Evolutionary conservation across 306 rosid genomes (phyloP), one percentile per base, ranked within the genome.

Genomic region (Prunus fruticosa): DNA sequence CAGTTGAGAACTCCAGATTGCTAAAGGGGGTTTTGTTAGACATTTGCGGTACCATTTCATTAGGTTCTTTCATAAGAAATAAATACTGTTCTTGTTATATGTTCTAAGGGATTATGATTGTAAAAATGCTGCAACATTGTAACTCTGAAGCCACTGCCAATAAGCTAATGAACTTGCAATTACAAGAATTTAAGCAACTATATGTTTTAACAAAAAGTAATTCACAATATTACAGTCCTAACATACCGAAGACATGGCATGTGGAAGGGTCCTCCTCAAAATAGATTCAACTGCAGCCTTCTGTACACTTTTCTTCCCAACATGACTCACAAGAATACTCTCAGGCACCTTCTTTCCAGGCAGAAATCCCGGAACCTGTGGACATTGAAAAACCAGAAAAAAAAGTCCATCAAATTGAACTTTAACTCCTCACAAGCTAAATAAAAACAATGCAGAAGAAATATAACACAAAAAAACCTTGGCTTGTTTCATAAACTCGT

Each of bases 281-380:
- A 94, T 88, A 28, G 98, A 87, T 81, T 94, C 98, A 75, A 95
- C 82, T 7, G 88, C 77, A 67, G 97, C 98, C 83, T 87, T 90
- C 71, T 82, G 84, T 34, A 95, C 85, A 86, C 89, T 79, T 74
- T 83, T 72, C 78, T 81, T 89, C 76, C 98, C 98, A 46, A 94
- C 86, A 78, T 81, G 85, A 81, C 75, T 67, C 61, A 89, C 51
- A 71, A 94, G 91, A 81, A 95, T 80, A 64, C 78, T 81, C 72
- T 95, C 98, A 0, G 98, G 98, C 78, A 92, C 88, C 30, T 72
- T 77, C 85, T 86, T 89, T 73, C 96, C 96, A 0, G 93, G 93
- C 46, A 91, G 93, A 82, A 95, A 92, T 80, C 98, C 97, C 19
- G 98, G 97, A 51, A 92, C 68, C 97, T 92, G 86, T n/a, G 32